Base-by-base conservation (phyloP, 306 rosid genomes). In the Glycyrrhiza uralensis region DNA sequence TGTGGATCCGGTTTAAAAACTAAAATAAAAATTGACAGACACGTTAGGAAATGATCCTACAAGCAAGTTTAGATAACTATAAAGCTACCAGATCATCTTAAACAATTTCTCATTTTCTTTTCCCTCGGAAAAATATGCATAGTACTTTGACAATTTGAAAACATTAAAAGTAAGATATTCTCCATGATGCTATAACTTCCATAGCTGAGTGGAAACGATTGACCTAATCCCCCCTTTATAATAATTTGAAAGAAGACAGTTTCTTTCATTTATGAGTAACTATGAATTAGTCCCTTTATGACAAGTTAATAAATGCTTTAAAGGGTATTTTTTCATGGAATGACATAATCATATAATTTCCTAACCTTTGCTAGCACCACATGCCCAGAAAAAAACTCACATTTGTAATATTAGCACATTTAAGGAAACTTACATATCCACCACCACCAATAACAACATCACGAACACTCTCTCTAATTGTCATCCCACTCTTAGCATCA, bases 391-490 rank as follows among this genome's bases (percentile, higher is more conserved):
- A 61, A 42, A 26, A 79, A 64, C 41, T 22, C 58, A 52, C 20
- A 44, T 36, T 69, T 57, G 61, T 33, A 22, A n/a, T 38, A 38
- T 52, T 50, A 35, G 28, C 4, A 54, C 20, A 46, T 59, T 9
- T 51, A 2, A 72, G 71, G 81, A 78, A 55, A 86, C 99, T 89
- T 88, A 95, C 99, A 81, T 82, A 92, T 76, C 80, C 97, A 46
- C 97, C 90, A 29, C 93, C 99, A 59, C 97, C 97, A 44, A 95
- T 75, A 41, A 95, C 90, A 72, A 95, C 93, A 79, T 95, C 99
- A 3, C 96, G 93, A 44, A 95, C 93, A 58, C 99, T 95, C 80
- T 95, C 97, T 81, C 88, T 85, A 57, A 95, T 80, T 51, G 99
- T 89, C 99, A 95, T 95, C 71, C 96, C 96, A 57, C 94, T 84